Conservation (phyloP, 1,139 yeast genomes). For the Taiozyma sp. region DNA sequence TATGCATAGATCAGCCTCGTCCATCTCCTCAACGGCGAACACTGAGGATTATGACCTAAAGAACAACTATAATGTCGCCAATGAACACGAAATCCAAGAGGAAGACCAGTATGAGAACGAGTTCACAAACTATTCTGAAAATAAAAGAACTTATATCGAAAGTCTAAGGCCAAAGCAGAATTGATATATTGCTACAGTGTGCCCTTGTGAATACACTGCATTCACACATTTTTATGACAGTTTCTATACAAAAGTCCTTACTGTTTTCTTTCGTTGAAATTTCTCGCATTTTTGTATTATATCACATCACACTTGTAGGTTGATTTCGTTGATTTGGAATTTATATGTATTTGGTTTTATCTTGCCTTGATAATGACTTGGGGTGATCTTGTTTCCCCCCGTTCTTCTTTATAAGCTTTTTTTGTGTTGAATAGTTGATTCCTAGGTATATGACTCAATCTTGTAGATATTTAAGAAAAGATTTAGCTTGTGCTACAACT, state of each 20-base stretch:
- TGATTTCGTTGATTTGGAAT: too few relatives aligned
- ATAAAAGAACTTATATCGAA: constrained; percentile 32
- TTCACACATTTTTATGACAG: neutral
- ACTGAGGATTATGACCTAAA: constrained; percentile 26
- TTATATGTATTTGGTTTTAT: neutral
- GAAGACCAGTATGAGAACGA: constrained; percentile 39
- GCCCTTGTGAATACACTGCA: neutral
- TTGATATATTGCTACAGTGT: neutral
- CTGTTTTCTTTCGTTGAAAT: neutral
- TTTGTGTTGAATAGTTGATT: neutral
- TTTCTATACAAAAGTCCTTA: too few relatives aligned
- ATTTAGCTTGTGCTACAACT: too few relatives aligned
- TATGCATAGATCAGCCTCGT: constrained; percentile 14
- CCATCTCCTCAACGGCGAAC: constrained; percentile 5
- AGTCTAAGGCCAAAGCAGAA: constrained; percentile 30
- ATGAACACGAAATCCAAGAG: constrained; percentile 30
- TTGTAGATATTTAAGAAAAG: too few relatives aligned
- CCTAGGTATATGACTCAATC: neutral
- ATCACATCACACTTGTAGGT: too few relatives aligned
- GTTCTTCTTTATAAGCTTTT: neutral
- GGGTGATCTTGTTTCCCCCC: too few relatives aligned
- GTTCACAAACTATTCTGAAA: constrained; percentile 34
- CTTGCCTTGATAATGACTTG: neutral
- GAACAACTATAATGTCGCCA: constrained; percentile 30
- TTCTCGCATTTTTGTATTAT: neutral